Conservation (phyloP, 805 yeast genomes). For the Ogataea pini region DNA sequence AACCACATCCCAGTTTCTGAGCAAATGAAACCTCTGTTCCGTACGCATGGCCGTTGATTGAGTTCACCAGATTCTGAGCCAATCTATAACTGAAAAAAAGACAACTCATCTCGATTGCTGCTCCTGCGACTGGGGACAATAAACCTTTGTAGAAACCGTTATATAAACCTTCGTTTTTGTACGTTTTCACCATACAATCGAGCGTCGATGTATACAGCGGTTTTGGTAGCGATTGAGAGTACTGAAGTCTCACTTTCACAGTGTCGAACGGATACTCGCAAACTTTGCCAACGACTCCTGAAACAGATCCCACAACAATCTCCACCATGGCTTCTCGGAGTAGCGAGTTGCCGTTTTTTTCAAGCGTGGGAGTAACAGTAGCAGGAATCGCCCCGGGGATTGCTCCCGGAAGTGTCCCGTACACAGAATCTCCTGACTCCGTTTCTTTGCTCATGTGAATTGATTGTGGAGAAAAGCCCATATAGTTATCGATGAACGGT, state of each 20-base stretch:
- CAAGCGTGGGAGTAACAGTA: not conserved
- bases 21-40: conserved; percentile 23
- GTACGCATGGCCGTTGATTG: conserved; percentile 23
- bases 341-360: conserved; percentile 7
- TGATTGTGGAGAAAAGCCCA: too few species aligned
- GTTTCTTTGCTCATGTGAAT: not conserved
- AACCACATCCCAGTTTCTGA: conserved; percentile 64
- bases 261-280: conserved; percentile 95
- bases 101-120: conserved; percentile 85
- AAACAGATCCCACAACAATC: conserved; percentile 50
- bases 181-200: conserved; percentile 65
- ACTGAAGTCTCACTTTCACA: conserved; percentile 79
- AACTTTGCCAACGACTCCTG: conserved; percentile 83
- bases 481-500: not conserved
- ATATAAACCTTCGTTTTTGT: conserved; percentile 64
- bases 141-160: conserved; percentile 79
- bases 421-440: not conserved
- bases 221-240: conserved; percentile 58
- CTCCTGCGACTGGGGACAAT: conserved; percentile 81
- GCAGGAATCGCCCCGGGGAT: not conserved
- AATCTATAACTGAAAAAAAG: conserved; percentile 67
- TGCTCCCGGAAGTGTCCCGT: not conserved
- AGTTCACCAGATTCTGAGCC: conserved; percentile 41
- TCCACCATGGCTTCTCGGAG: conserved; percentile 39
- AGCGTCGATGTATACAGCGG: conserved; percentile 58